Percentiles rank a stretch among this genome's conserved stretches.
phyloP scores from a whole-genome alignment of 106 monocot species.

The Dendrobium catenatum region DNA sequence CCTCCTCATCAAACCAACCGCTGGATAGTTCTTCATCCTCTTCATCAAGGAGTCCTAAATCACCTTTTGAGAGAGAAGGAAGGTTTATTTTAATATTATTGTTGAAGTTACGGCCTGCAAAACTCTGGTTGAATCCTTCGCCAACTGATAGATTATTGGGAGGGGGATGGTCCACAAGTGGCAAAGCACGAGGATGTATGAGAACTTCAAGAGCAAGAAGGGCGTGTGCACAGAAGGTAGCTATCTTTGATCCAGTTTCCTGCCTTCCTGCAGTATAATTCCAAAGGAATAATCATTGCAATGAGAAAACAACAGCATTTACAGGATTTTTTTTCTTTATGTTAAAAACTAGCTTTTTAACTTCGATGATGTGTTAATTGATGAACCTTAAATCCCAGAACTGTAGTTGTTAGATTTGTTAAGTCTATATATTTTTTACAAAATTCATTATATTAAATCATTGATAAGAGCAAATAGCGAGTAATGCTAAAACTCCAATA shows the following conservation, averaged over 20 bases:
- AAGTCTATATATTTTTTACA: background rate
- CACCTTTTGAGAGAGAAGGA: constrained; percentile 1
- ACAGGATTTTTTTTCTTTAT: background rate
- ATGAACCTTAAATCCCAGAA: background rate
- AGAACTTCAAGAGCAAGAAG: constrained; percentile 74
- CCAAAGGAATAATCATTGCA: background rate
- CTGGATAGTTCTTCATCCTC: constrained; percentile 13
- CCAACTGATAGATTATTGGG: constrained; percentile 14
- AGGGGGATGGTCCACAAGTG: constrained; percentile 27
- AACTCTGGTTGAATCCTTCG: background rate
- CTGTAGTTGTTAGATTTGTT: background rate
- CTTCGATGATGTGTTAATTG: background rate
- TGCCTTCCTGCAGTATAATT: constrained; percentile 45
- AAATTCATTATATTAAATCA: background rate
- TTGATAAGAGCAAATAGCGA: background rate
- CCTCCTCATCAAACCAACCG: constrained; percentile 17
- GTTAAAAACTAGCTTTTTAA: background rate
- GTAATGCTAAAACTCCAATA: too few relatives aligned
- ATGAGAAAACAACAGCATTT: background rate
- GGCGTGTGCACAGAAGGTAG: constrained; percentile 67
- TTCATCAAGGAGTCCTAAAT: constrained; percentile 12
- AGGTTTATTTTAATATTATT: constrained; percentile 7
- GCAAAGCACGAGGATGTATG: constrained; percentile 74
- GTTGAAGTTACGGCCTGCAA: background rate
- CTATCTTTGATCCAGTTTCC: constrained; percentile 61